Conservation (phyloP, 257 asterid genomes). For the Solanum verrucosum region DNA sequence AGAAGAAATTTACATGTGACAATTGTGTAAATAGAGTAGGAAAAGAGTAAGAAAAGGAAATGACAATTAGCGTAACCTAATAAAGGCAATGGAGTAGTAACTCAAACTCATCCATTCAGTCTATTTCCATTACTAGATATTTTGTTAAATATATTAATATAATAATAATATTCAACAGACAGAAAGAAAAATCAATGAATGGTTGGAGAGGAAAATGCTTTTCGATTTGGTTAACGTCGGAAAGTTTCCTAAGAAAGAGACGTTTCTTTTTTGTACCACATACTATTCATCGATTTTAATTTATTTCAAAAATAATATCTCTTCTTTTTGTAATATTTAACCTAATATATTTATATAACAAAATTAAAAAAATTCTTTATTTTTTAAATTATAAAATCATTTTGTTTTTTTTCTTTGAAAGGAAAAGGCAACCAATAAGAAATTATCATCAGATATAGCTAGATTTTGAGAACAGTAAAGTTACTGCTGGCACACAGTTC, state of each 20-base stretch:
- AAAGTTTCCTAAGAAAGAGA: conserved; percentile 28
- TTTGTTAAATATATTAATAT: not conserved
- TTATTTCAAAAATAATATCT: not conserved
- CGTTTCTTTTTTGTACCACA: not conserved
- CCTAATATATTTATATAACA: no score
- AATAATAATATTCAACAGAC: not conserved
- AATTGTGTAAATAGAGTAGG: not conserved
- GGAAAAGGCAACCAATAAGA: not conserved
- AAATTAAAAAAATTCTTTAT: no score
- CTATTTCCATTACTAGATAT: conserved; percentile 16
- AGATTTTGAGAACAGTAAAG: not conserved
- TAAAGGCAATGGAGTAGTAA: conserved; percentile 12
- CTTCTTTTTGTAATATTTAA: not conserved
- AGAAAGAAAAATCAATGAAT: not conserved
- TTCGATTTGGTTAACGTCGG: conserved; percentile 39
- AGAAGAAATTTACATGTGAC: not conserved
- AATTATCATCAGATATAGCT: not conserved
- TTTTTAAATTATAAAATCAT: not conserved
- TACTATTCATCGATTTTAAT: not conserved
- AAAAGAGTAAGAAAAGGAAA: not conserved
- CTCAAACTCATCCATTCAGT: conserved; percentile 10
- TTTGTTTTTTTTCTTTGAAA: not conserved
- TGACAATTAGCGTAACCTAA: conserved; percentile 12
- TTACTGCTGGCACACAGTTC: not conserved
- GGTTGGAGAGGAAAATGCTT: conserved; percentile 3